phyloP scores from a whole-genome alignment of 2,329 filamentous ascomycete species.

The Simplicillium sp. region DNA sequence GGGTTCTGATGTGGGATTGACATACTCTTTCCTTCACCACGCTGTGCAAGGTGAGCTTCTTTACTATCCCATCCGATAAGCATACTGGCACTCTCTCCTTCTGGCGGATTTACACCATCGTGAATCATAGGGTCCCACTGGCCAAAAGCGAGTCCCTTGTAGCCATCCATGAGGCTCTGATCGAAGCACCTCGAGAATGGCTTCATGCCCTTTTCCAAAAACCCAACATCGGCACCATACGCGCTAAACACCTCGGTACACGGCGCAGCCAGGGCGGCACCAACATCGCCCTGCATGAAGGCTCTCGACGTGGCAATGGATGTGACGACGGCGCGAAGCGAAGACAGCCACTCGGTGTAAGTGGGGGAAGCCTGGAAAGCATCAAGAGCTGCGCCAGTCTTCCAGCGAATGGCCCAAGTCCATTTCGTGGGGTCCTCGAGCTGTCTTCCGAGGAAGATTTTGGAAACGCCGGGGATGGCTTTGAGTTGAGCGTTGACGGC shows the following conservation, averaged over 20 bases:
- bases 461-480: constrained; percentile 19
- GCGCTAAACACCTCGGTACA: constrained; percentile 28
- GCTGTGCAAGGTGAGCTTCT: constrained; percentile 24
- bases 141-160: constrained; percentile 21
- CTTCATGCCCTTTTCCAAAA: constrained; percentile 18
- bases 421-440: constrained; percentile 22
- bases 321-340: constrained; percentile 20
- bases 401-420: constrained; percentile 24
- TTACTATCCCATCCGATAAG: constrained; percentile 30
- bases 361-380: constrained; percentile 30
- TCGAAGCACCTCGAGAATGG: constrained; percentile 16
- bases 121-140: constrained; percentile 20
- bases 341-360: constrained; percentile 29
- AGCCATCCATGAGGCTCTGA: constrained; percentile 16
- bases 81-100: constrained; percentile 20
- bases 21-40: constrained; percentile 19
- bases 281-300: constrained; percentile 12
- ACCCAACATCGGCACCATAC: constrained; percentile 20
- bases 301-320: constrained; percentile 12
- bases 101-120: constrained; percentile 15
- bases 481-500: constrained; percentile 17
- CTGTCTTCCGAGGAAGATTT: constrained; percentile 23
- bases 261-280: constrained; percentile 21
- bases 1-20: neutral
- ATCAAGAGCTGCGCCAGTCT: constrained; percentile 19